Percentiles rank a stretch among this genome's conserved stretches.
Conservation (phyloP, 2,329 filamentous ascomycete genomes). For the Hypocrella siamensis region DNA sequence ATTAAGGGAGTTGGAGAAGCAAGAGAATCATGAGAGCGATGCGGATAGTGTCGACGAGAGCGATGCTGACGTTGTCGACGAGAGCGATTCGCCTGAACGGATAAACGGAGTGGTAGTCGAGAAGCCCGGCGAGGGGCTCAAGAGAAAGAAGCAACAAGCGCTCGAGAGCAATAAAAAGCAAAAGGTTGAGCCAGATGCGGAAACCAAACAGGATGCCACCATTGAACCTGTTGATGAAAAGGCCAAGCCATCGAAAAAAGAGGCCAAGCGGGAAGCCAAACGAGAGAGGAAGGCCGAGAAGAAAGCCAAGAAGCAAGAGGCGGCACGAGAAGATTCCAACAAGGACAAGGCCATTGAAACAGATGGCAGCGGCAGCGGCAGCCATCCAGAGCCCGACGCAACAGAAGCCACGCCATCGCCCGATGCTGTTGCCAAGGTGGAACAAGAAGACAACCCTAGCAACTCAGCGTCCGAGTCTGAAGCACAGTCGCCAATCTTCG, state of each 20-base stretch:
- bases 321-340: conserved; percentile 3
- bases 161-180: conserved; percentile 41
- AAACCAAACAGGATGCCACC: conserved; percentile 10
- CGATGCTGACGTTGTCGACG: conserved; percentile 24
- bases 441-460: conserved; percentile 27
- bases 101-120: conserved; percentile 42
- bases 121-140: conserved; percentile 49
- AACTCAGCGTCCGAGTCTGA: conserved; percentile 37
- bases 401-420: conserved; percentile 10
- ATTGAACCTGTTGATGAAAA: conserved; percentile 29
- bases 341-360: conserved; percentile 7
- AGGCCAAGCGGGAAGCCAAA: conserved; percentile 35
- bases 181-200: conserved; percentile 17
- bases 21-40: conserved; percentile 19
- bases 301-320: conserved; percentile 14
- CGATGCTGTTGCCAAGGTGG: conserved; percentile 13
- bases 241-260: conserved; percentile 33
- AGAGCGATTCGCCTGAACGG: conserved; percentile 24
- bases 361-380: conserved; percentile 6
- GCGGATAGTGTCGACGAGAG: conserved; percentile 31
- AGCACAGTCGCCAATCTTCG: conserved; percentile 36
- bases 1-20: conserved; percentile 44
- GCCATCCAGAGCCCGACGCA: neutral
- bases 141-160: conserved; percentile 29
- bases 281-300: conserved; percentile 25